Evolutionary conservation across 2,329 filamentous ascomycete species (phyloP), one percentile per base, ranked within the genome.

Genomic region (Talaromyces sp.): DNA sequence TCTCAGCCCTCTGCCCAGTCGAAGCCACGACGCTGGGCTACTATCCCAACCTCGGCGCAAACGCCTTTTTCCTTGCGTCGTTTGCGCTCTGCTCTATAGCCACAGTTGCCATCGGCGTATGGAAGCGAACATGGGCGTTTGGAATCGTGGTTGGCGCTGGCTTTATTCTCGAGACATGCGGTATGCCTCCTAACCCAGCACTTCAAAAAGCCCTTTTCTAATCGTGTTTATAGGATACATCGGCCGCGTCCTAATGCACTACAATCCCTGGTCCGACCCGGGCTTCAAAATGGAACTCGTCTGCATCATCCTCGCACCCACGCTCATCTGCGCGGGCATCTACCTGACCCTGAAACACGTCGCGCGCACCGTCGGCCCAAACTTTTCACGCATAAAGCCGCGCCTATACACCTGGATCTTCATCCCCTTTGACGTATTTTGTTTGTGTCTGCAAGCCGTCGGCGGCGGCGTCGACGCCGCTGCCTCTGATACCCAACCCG

Each of bases 271-370:
- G 66, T 69, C 72, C 58, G 67, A 72, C 15, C 65, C 71, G 15
- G 75, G 75, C 2, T 84, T 84, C 68, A 67, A 83, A 42, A 69
- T 79, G 69, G 81, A 76, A 58, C 78, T 70, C 33, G 63, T 64
- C 59, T 67, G 66, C 36, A 61, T 70, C 39, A 70, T 65, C 32
- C 64, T 70, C 25, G 68, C 66, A 8, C 69, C 69, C 3, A 68
- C 85, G 32, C 79, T 88, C 62, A 77, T 87, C 72, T 85, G 84
- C 73, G 84, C 85, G 65, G 81, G 80, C 68, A 82, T 88, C 72
- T 88, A 88, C 75, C 81, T 88, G 28, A 86, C 83, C 3, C 81
- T 88, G 62, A 85, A 86, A 71, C 85, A 87, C 76, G 72, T 84
- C 65, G 78, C 83, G 61, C 69, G 80, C 42, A 75, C 78, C 54